phyloP scores from a whole-genome alignment of 768 basidiomycete genomes.

The Pleurotus tuber-regium region DNA sequence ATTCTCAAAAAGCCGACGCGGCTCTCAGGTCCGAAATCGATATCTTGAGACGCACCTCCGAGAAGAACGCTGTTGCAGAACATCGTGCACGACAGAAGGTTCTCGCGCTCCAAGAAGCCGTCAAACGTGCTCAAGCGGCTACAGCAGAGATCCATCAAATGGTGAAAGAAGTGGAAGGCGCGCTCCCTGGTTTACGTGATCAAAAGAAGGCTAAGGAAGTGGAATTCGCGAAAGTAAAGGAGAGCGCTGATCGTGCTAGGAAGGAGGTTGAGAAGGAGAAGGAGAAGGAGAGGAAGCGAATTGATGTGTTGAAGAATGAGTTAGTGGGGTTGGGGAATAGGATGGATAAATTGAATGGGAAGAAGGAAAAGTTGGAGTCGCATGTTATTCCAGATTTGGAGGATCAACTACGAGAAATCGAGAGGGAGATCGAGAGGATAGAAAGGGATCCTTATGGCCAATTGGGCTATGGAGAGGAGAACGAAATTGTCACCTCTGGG shows the following conservation, averaged over 20 bases:
- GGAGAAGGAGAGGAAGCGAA: slow-evolving; percentile 48
- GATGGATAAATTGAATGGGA: slow-evolving; percentile 64
- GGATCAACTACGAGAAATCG: slow-evolving; percentile 57
- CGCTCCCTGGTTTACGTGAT: slow-evolving; percentile 29
- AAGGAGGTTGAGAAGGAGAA: slow-evolving; percentile 42
- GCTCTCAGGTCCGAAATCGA: slow-evolving; percentile 84
- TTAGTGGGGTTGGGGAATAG: slow-evolving; percentile 51
- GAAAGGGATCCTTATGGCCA: slow-evolving; percentile 9
- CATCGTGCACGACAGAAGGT: slow-evolving; percentile 83
- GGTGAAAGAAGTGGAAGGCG: slow-evolving; percentile 44
- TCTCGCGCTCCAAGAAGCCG: slow-evolving; percentile 84
- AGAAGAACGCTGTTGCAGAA: slow-evolving; percentile 75
- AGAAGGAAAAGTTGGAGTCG: slow-evolving; percentile 65
- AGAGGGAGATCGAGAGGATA: slow-evolving; percentile 53
- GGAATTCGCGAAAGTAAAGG: slow-evolving; percentile 41
- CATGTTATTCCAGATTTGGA: slow-evolving; percentile 64
- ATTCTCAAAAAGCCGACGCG: slow-evolving; percentile 82
- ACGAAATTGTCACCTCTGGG: not conserved
- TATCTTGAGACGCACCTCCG: slow-evolving; percentile 72
- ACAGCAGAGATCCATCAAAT: slow-evolving; percentile 44
- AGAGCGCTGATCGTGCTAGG: slow-evolving; percentile 43
- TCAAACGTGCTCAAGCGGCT: slow-evolving; percentile 69
- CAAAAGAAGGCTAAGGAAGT: slow-evolving; percentile 33
- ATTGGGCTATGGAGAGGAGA: not conserved
- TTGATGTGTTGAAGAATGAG: slow-evolving; percentile 59